Evolutionary conservation across 805 yeast genomes (phyloP).

Genomic region (Suhomyces pyralidae): DNA sequence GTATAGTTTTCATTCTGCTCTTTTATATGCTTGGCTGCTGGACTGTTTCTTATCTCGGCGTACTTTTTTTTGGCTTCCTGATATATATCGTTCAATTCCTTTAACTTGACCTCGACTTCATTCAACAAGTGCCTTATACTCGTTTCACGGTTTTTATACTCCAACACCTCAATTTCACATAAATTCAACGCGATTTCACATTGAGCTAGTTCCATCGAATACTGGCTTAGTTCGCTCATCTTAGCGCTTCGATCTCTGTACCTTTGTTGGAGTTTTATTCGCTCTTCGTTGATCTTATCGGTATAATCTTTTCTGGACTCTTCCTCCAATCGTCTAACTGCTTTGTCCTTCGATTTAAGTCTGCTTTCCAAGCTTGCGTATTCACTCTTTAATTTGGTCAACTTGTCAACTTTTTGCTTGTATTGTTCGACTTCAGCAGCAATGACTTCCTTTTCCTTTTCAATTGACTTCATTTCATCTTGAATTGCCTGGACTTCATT

Average conservation of each 20-base stretch:
- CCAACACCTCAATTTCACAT: conserved; percentile 13
- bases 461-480: conserved; percentile 13
- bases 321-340: conserved; percentile 28
- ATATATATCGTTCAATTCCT: conserved; percentile 28
- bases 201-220: conserved; percentile 20
- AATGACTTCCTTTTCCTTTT: conserved; percentile 10
- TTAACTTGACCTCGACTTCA: conserved; percentile 26
- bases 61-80: conserved; percentile 31
- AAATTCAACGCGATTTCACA: conserved; percentile 12
- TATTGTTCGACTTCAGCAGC: conserved; percentile 5
- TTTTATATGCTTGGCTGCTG: conserved; percentile 35
- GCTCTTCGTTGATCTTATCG: conserved; percentile 33
- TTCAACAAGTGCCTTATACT: conserved; percentile 22
- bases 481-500: conserved; percentile 14
- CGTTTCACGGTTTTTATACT: conserved; percentile 16
- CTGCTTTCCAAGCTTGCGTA: conserved; percentile 18
- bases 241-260: conserved; percentile 16
- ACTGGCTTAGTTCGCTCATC: conserved; percentile 20
- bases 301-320: conserved; percentile 44
- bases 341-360: conserved; percentile 23
- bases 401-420: conserved; percentile 10
- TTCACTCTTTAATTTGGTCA: conserved; percentile 11
- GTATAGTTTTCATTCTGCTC: conserved; percentile 36
- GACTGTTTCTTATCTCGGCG: conserved; percentile 38
- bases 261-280: conserved; percentile 21